Percentiles rank a stretch among this genome's conserved stretches.
Evolutionary conservation across 1,284 basidiomycete species (phyloP).

Genomic region (Ceratobasidium papillatum): DNA sequence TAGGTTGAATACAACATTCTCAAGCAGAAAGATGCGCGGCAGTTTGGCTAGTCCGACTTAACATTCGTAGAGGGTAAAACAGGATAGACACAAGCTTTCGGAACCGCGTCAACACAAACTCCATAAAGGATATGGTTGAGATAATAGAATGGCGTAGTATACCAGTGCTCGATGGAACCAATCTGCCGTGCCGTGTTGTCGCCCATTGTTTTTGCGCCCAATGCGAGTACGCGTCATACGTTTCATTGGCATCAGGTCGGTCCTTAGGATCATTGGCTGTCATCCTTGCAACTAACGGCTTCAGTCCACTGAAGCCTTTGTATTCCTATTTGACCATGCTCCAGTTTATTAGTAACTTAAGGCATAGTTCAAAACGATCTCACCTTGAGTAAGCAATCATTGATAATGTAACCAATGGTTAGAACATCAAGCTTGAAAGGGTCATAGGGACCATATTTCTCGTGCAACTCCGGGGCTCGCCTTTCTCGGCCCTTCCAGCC

Average conservation of each 20-base stretch:
- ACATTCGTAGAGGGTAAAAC: too few relatives aligned
- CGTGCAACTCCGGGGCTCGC: conserved; percentile 33
- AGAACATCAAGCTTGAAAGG: conserved; percentile 43
- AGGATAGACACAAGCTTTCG: too few relatives aligned
- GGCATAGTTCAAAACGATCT: neutral
- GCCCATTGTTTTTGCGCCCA: too few relatives aligned
- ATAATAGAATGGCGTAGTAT: too few relatives aligned
- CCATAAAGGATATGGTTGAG: too few relatives aligned
- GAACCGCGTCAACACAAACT: too few relatives aligned
- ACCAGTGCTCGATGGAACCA: too few relatives aligned
- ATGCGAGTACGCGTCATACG: too few relatives aligned
- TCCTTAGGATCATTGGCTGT: neutral
- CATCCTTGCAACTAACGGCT: neutral
- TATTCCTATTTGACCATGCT: neutral
- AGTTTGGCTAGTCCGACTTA: too few relatives aligned
- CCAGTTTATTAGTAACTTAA: neutral
- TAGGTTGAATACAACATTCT: too few relatives aligned
- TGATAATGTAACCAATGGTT: conserved; percentile 30
- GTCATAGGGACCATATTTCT: conserved; percentile 29
- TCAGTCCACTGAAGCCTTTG: neutral
- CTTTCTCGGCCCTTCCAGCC: conserved; percentile 15
- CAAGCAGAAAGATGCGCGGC: too few relatives aligned
- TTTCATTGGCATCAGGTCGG: neutral
- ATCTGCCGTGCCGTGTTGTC: too few relatives aligned
- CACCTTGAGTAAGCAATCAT: conserved; percentile 31